Conservation (phyloP, 2,329 filamentous ascomycete genomes). For the Tolypocladium ovalisporum region DNA sequence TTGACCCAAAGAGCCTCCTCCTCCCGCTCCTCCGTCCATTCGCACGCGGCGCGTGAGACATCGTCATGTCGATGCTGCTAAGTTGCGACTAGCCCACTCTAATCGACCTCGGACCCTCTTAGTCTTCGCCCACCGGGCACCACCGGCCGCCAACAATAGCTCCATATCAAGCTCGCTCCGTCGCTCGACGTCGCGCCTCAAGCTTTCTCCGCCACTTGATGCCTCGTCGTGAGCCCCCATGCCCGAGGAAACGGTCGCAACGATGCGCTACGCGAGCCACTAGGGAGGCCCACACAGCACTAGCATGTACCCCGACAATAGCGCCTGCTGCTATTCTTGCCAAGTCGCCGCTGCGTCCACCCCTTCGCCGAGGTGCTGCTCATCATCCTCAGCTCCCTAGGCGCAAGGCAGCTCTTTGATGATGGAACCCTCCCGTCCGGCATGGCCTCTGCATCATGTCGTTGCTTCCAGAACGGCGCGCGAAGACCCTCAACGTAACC, state of each 20-base stretch:
- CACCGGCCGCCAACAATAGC: neutral
- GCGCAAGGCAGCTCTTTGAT: neutral
- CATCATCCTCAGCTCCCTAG: neutral
- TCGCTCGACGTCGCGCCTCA: neutral
- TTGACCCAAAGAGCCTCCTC: neutral
- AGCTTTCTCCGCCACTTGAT: neutral
- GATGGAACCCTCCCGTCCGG: neutral
- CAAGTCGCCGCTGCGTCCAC: neutral
- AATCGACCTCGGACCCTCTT: neutral
- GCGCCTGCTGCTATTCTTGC: neutral
- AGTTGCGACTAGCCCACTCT: neutral
- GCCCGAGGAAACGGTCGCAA: neutral
- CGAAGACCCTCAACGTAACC: neutral
- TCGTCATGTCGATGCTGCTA: neutral
- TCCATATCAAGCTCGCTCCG: neutral
- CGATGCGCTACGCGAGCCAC: neutral
- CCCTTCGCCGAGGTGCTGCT: neutral
- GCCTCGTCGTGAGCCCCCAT: neutral
- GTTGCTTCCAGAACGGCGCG: neutral
- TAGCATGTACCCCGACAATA: neutral
- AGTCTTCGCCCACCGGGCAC: neutral
- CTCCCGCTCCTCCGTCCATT: neutral
- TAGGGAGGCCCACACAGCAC: neutral
- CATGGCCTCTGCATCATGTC: neutral
- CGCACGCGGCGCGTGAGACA: neutral